These are phyloP conservation scores for Talaromyces stipitatus DNA, from an alignment of 495 filamentous ascomycete genomes.

Conservation along the genomic window DNA sequence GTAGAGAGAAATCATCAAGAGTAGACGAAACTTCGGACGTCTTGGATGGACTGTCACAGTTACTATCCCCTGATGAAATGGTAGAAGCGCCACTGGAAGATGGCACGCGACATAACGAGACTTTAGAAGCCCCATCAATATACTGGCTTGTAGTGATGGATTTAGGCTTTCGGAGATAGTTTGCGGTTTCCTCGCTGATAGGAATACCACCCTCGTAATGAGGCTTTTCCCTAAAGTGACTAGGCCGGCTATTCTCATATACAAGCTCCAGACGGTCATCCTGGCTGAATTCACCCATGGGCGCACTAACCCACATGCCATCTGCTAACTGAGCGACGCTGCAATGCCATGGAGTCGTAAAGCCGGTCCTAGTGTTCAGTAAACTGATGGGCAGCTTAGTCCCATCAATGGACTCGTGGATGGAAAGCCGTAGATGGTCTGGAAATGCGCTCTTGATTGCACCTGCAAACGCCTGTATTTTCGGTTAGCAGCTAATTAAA, in stretches of 20 bases:
- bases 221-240: conserved; percentile 17
- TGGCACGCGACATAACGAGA: neutral
- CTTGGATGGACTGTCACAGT: no score
- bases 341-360: conserved; percentile 42
- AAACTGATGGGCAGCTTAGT: neutral
- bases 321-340: conserved; percentile 27
- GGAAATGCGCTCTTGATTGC: neutral
- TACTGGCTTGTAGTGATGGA: neutral
- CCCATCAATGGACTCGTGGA: neutral
- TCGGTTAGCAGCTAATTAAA: neutral
- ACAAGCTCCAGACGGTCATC: conserved; percentile 29
- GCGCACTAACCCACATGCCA: conserved; percentile 24
- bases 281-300: conserved; percentile 23
- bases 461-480: neutral
- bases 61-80: neutral
- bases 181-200: neutral
- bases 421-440: neutral
- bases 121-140: neutral
- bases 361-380: conserved; percentile 16
- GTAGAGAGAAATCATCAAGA: neutral
- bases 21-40: no score
- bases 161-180: neutral
- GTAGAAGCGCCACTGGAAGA: neutral
- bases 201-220: neutral
- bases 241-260: conserved; percentile 24